Evolutionary conservation across 2,329 filamentous ascomycete genomes (phyloP), one percentile per base, ranked within the genome.

Genomic region (Myotisia sp.): DNA sequence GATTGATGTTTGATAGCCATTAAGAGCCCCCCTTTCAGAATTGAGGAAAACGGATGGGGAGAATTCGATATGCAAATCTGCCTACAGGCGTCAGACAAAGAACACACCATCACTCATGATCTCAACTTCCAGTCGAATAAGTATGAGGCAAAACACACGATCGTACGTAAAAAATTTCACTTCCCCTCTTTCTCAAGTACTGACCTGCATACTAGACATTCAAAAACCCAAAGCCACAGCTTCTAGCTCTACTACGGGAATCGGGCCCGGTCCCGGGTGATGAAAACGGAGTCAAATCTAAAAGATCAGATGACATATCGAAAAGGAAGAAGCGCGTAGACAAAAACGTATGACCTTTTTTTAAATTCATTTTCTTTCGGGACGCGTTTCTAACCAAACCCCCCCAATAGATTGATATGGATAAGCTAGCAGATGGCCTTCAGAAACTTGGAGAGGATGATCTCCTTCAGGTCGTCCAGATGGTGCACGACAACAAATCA

Each of bases 401-500:
- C 12, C 8, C 14, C 13, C 21, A 23, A 14, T 42, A 72, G 59
- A 66, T 81, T 46, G 90, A 98, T 58, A 90, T 93, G 67, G 90
- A 98, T 65, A 95, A 93, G 68, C 74, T 98, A 48, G 90, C 87
- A 20, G 86, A 95, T 39, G 85, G 79, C 0, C 66, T 98, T 38
- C 76, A 87, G 55, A 85, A 83, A 64, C 74, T 98, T 17, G 72
- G 74, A 44, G 90, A 98, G 64, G 90, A 98, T 46, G 87, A 95
- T 51, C 65, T 98, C 26, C 67, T 98, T 41, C 82, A 90, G 47
- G 84, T 95, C 16, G 92, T 98, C 41, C 87, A 95, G 63, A 79
- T 98, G 73, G 87, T 98, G 42, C 90, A 95, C 58, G 90, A 98
- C 62, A 83, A 94, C 63, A 95, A 95, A 68, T 77, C 74, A 1